Conservation (phyloP, 1,139 yeast species). For the Yamadazyma triangularis region DNA sequence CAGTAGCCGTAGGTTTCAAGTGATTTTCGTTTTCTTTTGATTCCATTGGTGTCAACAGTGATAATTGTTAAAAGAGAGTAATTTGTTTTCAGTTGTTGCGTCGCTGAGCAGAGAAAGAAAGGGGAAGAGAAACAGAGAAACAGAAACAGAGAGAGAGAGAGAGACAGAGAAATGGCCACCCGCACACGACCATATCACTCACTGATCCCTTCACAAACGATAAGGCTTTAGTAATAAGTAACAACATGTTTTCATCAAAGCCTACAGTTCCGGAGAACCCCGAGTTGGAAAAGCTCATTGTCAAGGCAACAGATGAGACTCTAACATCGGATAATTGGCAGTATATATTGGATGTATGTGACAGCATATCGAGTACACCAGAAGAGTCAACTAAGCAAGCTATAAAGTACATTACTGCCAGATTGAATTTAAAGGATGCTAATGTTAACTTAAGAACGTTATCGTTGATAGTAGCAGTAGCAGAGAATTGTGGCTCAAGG, state of each 20-base stretch:
- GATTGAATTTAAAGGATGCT: constrained; percentile 65
- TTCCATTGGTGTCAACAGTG: too few relatives aligned
- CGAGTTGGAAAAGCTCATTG: constrained; percentile 11
- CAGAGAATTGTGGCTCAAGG: constrained; percentile 91
- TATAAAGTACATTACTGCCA: constrained; percentile 43
- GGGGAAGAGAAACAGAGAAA: background rate
- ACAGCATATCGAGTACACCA: constrained; percentile 68
- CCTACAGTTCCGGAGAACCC: background rate
- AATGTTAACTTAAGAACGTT: constrained; percentile 74
- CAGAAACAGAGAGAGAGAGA: background rate
- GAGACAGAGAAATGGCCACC: background rate
- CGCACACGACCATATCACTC: too few relatives aligned
- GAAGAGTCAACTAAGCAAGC: constrained; percentile 55
- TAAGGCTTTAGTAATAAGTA: too few relatives aligned
- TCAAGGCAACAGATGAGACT: constrained; percentile 75
- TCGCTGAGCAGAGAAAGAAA: background rate
- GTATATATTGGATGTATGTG: constrained; percentile 77
- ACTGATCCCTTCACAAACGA: too few relatives aligned
- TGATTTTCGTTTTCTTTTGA: too few relatives aligned
- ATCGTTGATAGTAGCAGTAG: constrained; percentile 68
- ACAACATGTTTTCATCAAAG: constrained; percentile 1
- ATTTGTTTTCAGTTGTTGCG: too few relatives aligned
- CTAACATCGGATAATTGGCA: constrained; percentile 85
- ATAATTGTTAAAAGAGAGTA: too few relatives aligned
- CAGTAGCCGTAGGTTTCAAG: background rate